Evolutionary conservation across 148 eudicot species (phyloP).

Genomic region (Tetragonia tetragonoides): DNA sequence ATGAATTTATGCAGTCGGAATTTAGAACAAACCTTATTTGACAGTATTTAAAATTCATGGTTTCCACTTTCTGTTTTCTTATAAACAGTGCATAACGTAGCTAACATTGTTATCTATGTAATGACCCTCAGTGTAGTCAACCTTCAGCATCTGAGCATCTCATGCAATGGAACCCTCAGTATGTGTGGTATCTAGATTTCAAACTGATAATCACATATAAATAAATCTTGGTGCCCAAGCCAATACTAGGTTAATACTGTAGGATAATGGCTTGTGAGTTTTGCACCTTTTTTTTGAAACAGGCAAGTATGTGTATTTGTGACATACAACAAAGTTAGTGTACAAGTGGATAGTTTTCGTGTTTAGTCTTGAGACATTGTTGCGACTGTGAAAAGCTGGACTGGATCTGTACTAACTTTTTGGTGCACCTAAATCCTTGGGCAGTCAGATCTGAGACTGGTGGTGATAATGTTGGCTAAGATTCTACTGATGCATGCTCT

Average conservation of each 20-base stretch:
- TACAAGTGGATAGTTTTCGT: neutral
- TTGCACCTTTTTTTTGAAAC: neutral
- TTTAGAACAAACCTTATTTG: too few relatives aligned
- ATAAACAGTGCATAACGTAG: neutral
- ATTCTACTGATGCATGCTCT: neutral
- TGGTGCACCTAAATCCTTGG: neutral
- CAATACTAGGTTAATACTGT: neutral
- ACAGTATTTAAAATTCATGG: neutral
- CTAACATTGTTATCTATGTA: neutral
- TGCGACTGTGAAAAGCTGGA: neutral
- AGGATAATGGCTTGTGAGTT: neutral
- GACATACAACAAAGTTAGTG: neutral
- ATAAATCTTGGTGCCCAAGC: neutral
- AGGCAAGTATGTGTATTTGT: neutral
- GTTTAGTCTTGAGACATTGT: neutral
- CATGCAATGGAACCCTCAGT: neutral
- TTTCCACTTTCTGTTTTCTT: neutral
- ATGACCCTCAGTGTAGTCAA: neutral
- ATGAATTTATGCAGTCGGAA: neutral
- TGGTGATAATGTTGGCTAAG: neutral
- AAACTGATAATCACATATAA: neutral
- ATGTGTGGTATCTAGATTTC: too few relatives aligned
- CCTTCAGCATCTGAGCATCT: neutral
- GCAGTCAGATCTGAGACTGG: neutral
- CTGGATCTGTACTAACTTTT: neutral